Evolutionary conservation across 352 stramenopile genomes (phyloP).

Genomic region (Pythium brachiatum): DNA sequence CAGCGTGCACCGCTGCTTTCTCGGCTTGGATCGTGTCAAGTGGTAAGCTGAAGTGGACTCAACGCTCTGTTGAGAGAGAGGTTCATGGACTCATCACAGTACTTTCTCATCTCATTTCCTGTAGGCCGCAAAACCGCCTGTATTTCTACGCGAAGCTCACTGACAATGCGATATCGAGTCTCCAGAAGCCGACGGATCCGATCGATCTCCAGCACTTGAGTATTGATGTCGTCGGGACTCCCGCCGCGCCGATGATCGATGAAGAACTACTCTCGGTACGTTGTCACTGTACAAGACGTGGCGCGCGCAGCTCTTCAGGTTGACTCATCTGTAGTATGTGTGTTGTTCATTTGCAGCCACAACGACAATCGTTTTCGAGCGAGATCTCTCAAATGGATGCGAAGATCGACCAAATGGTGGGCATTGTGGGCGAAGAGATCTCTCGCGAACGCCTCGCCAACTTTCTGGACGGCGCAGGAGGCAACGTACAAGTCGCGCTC

Average conservation of each 20-base stretch:
- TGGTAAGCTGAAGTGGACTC: slow-evolving; percentile 31
- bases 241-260: slow-evolving; percentile 14
- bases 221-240: slow-evolving; percentile 62
- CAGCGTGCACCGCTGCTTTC: slow-evolving; percentile 76
- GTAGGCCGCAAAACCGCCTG: slow-evolving; percentile 55
- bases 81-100: neutral
- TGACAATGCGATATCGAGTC: slow-evolving; percentile 65
- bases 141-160: slow-evolving; percentile 85
- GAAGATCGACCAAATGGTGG: slow-evolving; percentile 86
- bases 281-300: neutral
- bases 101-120: neutral
- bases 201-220: slow-evolving; percentile 62
- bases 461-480: slow-evolving; percentile 76
- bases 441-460: slow-evolving; percentile 68
- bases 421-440: slow-evolving; percentile 71
- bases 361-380: slow-evolving; percentile 53
- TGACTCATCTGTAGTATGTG: neutral
- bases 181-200: slow-evolving; percentile 51
- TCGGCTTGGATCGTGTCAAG: slow-evolving; percentile 82
- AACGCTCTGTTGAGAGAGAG: neutral
- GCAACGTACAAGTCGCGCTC: slow-evolving; percentile 80
- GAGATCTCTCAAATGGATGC: slow-evolving; percentile 66
- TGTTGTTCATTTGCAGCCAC: slow-evolving; percentile 5
- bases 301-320: neutral
- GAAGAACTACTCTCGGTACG: slow-evolving; percentile 23